Percentiles rank a stretch among this genome's conserved stretches.
Conservation (phyloP, 345 rosid genomes). For the Crucihimalaya himalaica region DNA sequence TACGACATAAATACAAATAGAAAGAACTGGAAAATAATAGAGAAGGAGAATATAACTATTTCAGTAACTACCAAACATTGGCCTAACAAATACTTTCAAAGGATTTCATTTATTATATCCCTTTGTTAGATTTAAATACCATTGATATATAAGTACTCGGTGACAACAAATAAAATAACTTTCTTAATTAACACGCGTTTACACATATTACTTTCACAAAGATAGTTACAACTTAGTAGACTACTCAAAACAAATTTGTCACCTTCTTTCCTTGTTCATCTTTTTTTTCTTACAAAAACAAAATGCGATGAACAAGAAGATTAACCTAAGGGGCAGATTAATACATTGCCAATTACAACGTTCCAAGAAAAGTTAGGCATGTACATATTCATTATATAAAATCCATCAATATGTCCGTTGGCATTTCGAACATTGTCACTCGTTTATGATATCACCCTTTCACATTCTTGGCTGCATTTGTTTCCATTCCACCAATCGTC, state of each 20-base stretch:
- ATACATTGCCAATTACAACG: constrained; percentile 28
- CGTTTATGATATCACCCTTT: not conserved
- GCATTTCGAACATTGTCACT: constrained; percentile 15
- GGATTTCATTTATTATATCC: not conserved
- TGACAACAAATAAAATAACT: not conserved
- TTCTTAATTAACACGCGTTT: constrained; percentile 9
- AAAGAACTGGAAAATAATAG: no score
- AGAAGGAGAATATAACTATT: not conserved
- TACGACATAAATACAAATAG: not conserved
- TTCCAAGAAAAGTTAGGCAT: constrained; percentile 31
- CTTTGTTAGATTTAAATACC: not conserved
- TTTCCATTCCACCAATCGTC: constrained; percentile 63
- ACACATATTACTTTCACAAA: not conserved
- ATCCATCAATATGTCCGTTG: constrained; percentile 1
- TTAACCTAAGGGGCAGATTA: constrained; percentile 4
- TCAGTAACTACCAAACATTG: not conserved
- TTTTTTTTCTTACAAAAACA: constrained; percentile 29
- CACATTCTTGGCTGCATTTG: constrained; percentile 37
- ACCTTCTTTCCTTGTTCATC: constrained; percentile 9
- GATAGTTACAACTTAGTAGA: constrained; percentile 22
- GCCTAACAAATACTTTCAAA: not conserved
- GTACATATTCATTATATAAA: constrained; percentile 19
- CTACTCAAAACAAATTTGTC: not conserved
- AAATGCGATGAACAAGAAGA: constrained; percentile 29
- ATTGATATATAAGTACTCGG: not conserved